Evolutionary conservation across 257 asterid genomes (phyloP), one percentile per base, ranked within the genome.

Genomic region (Petrea volubilis): DNA sequence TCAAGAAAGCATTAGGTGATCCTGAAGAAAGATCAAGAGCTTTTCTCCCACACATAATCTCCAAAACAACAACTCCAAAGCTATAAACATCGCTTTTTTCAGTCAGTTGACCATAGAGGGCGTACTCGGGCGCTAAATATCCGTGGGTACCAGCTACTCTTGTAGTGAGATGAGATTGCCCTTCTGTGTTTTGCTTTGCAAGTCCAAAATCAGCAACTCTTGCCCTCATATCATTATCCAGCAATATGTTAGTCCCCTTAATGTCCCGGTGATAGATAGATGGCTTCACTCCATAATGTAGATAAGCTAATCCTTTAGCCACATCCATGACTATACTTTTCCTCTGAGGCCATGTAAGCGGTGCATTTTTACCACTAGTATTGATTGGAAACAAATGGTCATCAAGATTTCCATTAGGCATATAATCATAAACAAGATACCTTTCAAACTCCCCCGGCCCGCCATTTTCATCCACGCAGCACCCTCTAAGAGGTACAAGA

Each of bases 101-200:
- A 0, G 98, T 93, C 69, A 93, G 65, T 57, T 89, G 96, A 24
- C 98, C 98, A 5, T 93, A 93, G 6, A 93, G 87, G 14, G 98
- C 98, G 17, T 89, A 93, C 64, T 93, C 97, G 1, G 98, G 97
- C 0, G 97, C 98, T 52, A 93, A 77, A 69, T 93, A 93, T 7
- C 98, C 98, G 15, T 89, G 97, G 0, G 97, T 93, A 41, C 98
- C 98, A 0, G 98, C 98, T 12, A 91, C 96, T 38, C 97, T 78
- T 1, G 97, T 91, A 1, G 98, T 91, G 60, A 93, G 82, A 81
- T 93, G 97, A 20, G 97, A 93, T 44, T 89, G 86, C 65, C 96
- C 96, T 78, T 91, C 97, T 67, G 82, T 46, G 60, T 82, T 87
- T 60, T 88, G 90, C 72, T 79, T 91, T 0, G 90, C 97, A 74